Evolutionary conservation across 345 rosid genomes (phyloP).

Genomic region (Rubroshorea leprosula): DNA sequence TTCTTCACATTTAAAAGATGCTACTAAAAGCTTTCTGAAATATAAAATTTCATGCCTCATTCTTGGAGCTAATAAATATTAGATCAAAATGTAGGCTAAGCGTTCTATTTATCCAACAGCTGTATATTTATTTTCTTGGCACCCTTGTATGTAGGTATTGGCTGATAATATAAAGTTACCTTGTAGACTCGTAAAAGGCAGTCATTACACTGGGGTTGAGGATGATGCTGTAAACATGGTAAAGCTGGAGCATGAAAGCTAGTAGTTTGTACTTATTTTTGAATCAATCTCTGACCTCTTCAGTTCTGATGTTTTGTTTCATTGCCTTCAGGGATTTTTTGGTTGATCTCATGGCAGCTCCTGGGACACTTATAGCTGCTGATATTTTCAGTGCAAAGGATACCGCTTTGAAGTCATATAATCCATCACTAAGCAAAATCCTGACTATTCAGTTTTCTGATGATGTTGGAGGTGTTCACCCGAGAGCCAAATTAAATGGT

Average conservation of each 20-base stretch:
- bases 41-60: too few relatives aligned
- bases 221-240: slow-evolving; percentile 96
- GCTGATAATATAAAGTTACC: slow-evolving; percentile 75
- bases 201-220: slow-evolving; percentile 97
- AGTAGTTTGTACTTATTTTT: slow-evolving; percentile 24
- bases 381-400: slow-evolving; percentile 67
- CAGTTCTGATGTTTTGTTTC: slow-evolving; percentile 22
- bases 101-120: too few relatives aligned
- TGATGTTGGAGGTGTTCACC: slow-evolving; percentile 32
- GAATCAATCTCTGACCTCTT: too few relatives aligned
- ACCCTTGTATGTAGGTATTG: slow-evolving; percentile 58
- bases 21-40: too few relatives aligned
- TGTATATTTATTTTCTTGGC: slow-evolving; percentile 15
- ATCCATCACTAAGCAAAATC: slow-evolving; percentile 40
- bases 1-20: too few relatives aligned
- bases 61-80: too few relatives aligned
- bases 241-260: slow-evolving; percentile 90
- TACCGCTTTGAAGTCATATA: slow-evolving; percentile 37
- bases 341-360: slow-evolving; percentile 99
- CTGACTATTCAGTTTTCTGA: slow-evolving; percentile 40
- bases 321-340: slow-evolving; percentile 78
- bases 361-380: slow-evolving; percentile 98
- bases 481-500: slow-evolving; percentile 44
- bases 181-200: slow-evolving; percentile 95
- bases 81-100: too few relatives aligned